phyloP scores from a whole-genome alignment of 306 rosid genomes.

The Castanea sativa region DNA sequence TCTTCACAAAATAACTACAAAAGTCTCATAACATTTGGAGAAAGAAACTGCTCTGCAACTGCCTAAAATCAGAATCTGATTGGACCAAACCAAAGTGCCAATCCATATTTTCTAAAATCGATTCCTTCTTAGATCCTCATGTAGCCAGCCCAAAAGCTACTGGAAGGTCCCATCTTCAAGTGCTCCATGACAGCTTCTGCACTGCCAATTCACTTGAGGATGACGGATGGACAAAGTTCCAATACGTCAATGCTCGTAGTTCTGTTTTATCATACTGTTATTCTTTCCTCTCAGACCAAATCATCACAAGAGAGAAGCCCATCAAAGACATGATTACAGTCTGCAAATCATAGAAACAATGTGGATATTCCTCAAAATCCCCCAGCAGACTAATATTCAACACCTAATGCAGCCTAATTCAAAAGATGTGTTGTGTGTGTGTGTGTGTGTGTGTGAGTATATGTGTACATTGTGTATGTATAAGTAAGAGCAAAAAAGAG shows the following conservation, averaged over 20 bases:
- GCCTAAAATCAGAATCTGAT: not conserved
- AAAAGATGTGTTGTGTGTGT: not conserved
- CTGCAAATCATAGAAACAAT: slow-evolving; percentile 45
- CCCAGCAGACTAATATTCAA: not conserved
- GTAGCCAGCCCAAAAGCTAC: not conserved
- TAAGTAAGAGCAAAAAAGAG: not conserved
- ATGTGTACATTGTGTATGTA: too few relatives aligned
- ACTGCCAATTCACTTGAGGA: not conserved
- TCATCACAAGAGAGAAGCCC: slow-evolving; percentile 91
- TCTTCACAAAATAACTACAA: too few relatives aligned
- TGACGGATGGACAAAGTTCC: slow-evolving; percentile 16
- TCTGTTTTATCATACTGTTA: slow-evolving; percentile 10
- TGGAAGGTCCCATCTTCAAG: slow-evolving; percentile 1
- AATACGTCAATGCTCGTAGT: slow-evolving; percentile 5
- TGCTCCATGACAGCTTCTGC: slow-evolving; percentile 2
- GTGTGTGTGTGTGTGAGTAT: too few relatives aligned
- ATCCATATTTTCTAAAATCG: not conserved
- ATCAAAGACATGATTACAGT: slow-evolving; percentile 92
- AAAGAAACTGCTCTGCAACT: not conserved
- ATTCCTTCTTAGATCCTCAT: not conserved
- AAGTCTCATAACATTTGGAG: not conserved
- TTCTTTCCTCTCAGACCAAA: slow-evolving; percentile 68
- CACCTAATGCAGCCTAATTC: not conserved
- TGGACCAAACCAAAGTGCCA: not conserved
- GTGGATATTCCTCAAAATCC: not conserved